Evolutionary conservation across 1,139 yeast genomes (phyloP).

Genomic region (Yamadazyma triangularis): DNA sequence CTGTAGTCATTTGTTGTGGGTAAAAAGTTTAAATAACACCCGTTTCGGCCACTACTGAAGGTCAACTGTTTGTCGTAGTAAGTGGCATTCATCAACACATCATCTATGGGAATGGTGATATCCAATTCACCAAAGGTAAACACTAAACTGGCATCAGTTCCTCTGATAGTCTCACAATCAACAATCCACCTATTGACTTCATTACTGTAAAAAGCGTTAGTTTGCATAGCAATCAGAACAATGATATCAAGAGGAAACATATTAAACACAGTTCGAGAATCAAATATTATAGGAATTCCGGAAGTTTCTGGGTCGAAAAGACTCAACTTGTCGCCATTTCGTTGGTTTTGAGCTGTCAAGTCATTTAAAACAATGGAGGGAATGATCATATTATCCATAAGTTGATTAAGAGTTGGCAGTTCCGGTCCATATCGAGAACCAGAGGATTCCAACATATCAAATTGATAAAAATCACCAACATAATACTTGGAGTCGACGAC

Average conservation of each 20-base stretch:
- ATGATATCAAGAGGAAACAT: constrained; percentile 58
- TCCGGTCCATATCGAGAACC: too few relatives aligned
- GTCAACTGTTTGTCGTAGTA: constrained; percentile 28
- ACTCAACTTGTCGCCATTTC: constrained; percentile 29
- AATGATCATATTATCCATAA: constrained; percentile 19
- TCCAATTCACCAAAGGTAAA: constrained; percentile 52
- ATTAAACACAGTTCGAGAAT: constrained; percentile 50
- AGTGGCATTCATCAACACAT: constrained; percentile 43
- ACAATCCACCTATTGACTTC: constrained; percentile 60
- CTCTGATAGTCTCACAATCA: constrained; percentile 44
- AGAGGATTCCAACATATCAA: constrained; percentile 35
- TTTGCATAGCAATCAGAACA: constrained; percentile 66
- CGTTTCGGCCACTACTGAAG: constrained; percentile 52
- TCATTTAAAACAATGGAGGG: constrained; percentile 61
- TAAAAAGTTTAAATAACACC: constrained; percentile 56
- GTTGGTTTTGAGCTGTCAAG: constrained; percentile 43
- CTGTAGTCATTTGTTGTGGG: constrained; percentile 55
- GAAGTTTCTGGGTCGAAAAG: constrained; percentile 25
- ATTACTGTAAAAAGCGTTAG: constrained; percentile 61
- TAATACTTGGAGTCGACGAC: constrained; percentile 47
- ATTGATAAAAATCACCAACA: constrained; percentile 43
- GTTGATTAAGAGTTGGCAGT: constrained; percentile 16
- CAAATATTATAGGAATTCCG: constrained; percentile 56
- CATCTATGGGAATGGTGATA: constrained; percentile 50
- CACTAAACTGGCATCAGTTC: constrained; percentile 47